A percentile compares a stretch with the other conserved stretches of the same genome.
Conservation (phyloP, 2,329 filamentous ascomycete genomes). For the Xylariaceae sp. region DNA sequence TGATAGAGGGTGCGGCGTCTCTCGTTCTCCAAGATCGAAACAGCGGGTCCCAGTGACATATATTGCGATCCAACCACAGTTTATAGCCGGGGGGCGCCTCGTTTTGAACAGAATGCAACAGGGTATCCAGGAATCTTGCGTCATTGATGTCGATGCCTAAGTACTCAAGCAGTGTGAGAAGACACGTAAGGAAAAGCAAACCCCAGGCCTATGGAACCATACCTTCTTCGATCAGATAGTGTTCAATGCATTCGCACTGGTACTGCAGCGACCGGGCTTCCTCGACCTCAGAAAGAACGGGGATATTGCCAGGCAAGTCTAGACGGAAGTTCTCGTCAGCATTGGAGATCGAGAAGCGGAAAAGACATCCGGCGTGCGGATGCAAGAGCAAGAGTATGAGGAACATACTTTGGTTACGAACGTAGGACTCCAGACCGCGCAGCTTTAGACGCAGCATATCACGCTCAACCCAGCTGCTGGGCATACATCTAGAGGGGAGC, state of each 20-base stretch:
- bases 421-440: slow-evolving; percentile 44
- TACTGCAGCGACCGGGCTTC: slow-evolving; percentile 54
- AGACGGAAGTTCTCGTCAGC: slow-evolving; percentile 20
- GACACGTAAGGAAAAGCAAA: slow-evolving; percentile 7
- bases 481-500: slow-evolving; percentile 43
- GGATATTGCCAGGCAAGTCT: slow-evolving; percentile 39
- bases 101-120: slow-evolving; percentile 33
- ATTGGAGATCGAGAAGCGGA: not conserved
- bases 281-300: slow-evolving; percentile 49
- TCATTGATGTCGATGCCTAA: slow-evolving; percentile 42
- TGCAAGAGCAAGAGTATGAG: slow-evolving; percentile 3
- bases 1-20: slow-evolving; percentile 34
- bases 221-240: slow-evolving; percentile 46
- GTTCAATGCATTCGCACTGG: slow-evolving; percentile 54
- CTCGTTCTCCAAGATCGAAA: slow-evolving; percentile 38
- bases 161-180: slow-evolving; percentile 7
- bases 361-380: not conserved
- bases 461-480: slow-evolving; percentile 46
- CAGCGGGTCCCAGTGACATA: slow-evolving; percentile 45
- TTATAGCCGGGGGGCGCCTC: slow-evolving; percentile 44
- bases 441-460: slow-evolving; percentile 53
- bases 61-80: slow-evolving; percentile 49
- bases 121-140: slow-evolving; percentile 35
- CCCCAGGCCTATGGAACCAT: slow-evolving; percentile 22
- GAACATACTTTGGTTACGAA: slow-evolving; percentile 46